These are phyloP conservation scores for Acanthamoeba rhysodes DNA, from an alignment of 208 protist genomes.

Conservation along the genomic window DNA sequence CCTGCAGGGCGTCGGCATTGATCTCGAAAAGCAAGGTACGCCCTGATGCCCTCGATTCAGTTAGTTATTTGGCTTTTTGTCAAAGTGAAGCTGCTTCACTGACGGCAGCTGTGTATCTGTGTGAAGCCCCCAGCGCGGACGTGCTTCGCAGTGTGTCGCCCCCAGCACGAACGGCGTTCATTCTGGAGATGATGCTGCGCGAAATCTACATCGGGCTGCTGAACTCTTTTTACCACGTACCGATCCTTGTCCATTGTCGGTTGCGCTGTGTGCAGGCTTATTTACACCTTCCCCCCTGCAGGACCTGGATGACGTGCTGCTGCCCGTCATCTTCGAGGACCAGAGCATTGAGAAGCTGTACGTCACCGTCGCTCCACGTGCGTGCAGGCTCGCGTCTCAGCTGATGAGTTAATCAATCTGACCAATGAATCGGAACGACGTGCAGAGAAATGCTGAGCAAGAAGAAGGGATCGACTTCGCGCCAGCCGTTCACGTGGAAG, in stretches of 20 bases:
- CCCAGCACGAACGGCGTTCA: slow-evolving; percentile 11
- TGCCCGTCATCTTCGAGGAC: slow-evolving; percentile 34
- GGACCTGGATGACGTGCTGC: slow-evolving; percentile 41
- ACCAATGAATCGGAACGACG: background rate
- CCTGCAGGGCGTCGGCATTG: slow-evolving; percentile 7
- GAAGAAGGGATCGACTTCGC: background rate
- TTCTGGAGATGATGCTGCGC: slow-evolving; percentile 29
- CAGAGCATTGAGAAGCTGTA: slow-evolving; percentile 47
- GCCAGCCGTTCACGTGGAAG: slow-evolving; percentile 58
- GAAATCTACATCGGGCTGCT: slow-evolving; percentile 39
- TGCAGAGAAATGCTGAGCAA: slow-evolving; percentile 42
- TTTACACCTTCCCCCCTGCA: background rate
- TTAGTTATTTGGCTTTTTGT: background rate
- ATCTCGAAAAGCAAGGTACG: slow-evolving; percentile 26
- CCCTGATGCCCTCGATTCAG: background rate
- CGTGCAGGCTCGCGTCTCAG: background rate
- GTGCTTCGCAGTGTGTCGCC: slow-evolving; percentile 12
- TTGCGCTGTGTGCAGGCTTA: too few species aligned
- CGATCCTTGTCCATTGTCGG: too few species aligned
- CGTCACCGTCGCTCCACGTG: background rate
- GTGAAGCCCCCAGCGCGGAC: background rate
- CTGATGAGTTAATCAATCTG: background rate
- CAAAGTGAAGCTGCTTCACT: background rate
- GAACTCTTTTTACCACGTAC: slow-evolving; percentile 28
- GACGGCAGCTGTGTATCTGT: background rate